Evolutionary conservation across 805 yeast genomes (phyloP).

Genomic region (Yamadazyma paraphyllophila): DNA sequence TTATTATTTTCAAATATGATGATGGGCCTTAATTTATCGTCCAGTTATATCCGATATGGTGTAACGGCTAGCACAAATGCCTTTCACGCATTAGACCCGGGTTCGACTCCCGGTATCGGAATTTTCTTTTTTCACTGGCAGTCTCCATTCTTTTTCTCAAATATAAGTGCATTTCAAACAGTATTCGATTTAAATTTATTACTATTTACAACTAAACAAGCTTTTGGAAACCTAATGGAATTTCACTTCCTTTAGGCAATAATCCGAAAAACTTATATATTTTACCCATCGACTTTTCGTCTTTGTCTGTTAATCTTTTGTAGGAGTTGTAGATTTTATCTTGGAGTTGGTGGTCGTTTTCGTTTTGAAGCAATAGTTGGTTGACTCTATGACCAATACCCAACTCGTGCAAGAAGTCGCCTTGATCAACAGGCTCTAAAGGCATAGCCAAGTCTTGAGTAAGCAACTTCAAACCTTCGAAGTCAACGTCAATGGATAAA

Average conservation of each 20-base stretch:
- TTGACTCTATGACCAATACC: conserved; percentile 73
- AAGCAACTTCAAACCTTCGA: conserved; percentile 47
- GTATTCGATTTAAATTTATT: no score
- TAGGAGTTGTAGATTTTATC: conserved; percentile 57
- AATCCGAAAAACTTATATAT: conserved; percentile 70
- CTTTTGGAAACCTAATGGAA: conserved; percentile 56
- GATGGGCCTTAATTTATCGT: no score
- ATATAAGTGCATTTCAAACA: no score
- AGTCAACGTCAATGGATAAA: conserved; percentile 81
- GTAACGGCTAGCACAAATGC: conserved; percentile 56
- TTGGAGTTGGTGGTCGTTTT: conserved; percentile 41
- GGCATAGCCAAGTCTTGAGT: conserved; percentile 15
- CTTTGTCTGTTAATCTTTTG: conserved; percentile 59
- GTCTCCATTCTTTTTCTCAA: no score
- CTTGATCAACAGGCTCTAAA: conserved; percentile 69
- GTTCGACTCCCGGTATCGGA: conserved; percentile 90
- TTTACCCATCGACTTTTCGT: conserved; percentile 69
- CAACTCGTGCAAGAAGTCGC: conserved; percentile 72
- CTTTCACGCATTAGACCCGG: conserved; percentile 63
- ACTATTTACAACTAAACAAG: conserved; percentile 10
- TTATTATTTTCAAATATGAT: no score
- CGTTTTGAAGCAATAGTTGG: conserved; percentile 48
- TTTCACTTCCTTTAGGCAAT: conserved; percentile 42
- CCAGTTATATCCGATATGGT: conserved; percentile 42
- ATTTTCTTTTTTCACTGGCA: conserved; percentile 18